phyloP scores from a whole-genome alignment of 2,329 filamentous ascomycete genomes.

The Pseudocercospora fijiensis region DNA sequence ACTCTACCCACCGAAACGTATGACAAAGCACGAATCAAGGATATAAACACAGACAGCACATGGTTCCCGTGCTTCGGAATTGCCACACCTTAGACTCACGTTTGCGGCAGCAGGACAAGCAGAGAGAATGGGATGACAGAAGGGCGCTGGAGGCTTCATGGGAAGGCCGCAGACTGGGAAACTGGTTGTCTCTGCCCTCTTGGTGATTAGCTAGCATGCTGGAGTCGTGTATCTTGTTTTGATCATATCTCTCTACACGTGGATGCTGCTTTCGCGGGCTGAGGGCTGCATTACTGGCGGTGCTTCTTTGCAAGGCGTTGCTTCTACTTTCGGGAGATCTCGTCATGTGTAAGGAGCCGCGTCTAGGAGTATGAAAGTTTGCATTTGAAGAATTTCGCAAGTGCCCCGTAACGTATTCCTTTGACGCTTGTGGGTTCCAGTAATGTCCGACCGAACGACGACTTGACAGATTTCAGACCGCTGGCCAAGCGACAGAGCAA shows the following conservation, averaged over 20 bases:
- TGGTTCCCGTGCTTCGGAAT: conserved; percentile 26
- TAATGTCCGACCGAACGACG: background rate
- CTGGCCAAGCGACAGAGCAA: background rate
- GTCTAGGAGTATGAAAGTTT: conserved; percentile 25
- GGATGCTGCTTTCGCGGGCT: conserved; percentile 22
- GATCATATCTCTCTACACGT: conserved; percentile 11
- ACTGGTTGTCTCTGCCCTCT: conserved; percentile 19
- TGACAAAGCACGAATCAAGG: conserved; percentile 25
- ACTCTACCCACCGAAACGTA: conserved; percentile 22
- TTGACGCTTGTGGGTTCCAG: background rate
- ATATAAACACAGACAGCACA: conserved; percentile 20
- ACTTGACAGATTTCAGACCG: background rate
- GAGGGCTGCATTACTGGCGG: conserved; percentile 20
- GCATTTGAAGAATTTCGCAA: conserved; percentile 15
- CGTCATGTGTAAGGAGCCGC: conserved; percentile 18
- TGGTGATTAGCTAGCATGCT: conserved; percentile 25
- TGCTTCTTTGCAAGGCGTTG: conserved; percentile 21
- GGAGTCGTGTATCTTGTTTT: conserved; percentile 25
- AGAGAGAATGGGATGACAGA: conserved; percentile 20
- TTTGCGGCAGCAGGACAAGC: conserved; percentile 32
- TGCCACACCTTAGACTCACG: conserved; percentile 25
- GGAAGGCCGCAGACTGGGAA: conserved; percentile 13
- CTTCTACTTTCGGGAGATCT: conserved; percentile 17
- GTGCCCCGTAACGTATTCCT: background rate
- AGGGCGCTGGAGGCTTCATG: conserved; percentile 11